Evolutionary conservation across 2,329 filamentous ascomycete species (phyloP), one percentile per base, ranked within the genome.

Genomic region (Rhynchosporium graminicola): DNA sequence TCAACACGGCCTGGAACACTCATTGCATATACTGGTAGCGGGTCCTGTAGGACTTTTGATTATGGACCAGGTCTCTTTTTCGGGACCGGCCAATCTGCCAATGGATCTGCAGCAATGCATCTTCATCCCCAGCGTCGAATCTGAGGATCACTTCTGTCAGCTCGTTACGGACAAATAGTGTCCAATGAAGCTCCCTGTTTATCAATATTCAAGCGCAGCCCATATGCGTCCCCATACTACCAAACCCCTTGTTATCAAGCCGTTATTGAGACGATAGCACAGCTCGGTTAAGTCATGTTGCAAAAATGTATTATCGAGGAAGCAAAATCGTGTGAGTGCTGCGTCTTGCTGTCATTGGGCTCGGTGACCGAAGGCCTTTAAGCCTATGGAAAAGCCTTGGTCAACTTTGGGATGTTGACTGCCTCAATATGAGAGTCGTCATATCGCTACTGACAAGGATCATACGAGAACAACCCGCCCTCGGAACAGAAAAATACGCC

Each of bases 351-450:
- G 31, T 51, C 46, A 28, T 36, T 33, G 57, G 46, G 36, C 47
- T 59, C 47, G 57, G 57, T 59, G 57, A 59, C 57, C 57, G 57
- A 59, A 45, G 52, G 57, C 57, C 43, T 59, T 33, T 33, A 38
- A 42, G 46, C 47, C 47, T 47, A 59, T 51, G 43, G 47, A 15
- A 52, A 33, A 15, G 10, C 47, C 6, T 51, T 26, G 33, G 47
- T 52, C 20, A 33, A 50, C 36, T 29, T 52, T 36, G 43, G 33
- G 57, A 45, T 45, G 46, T 26, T 59, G 13, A 36, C 46, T 40
- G 31, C n/a, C 33, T 52, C 47, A 59, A 59, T 52, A 33, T 52
- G 46, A 51, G 38, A 59, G n/a, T 9, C 26, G 47, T 7, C 33
- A 12, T 40, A 28, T 31, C 38, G 36, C 38, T 59, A 42, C 47